Evolutionary conservation across 495 filamentous ascomycete genomes (phyloP).

Genomic region (Penicillium ucsense): DNA sequence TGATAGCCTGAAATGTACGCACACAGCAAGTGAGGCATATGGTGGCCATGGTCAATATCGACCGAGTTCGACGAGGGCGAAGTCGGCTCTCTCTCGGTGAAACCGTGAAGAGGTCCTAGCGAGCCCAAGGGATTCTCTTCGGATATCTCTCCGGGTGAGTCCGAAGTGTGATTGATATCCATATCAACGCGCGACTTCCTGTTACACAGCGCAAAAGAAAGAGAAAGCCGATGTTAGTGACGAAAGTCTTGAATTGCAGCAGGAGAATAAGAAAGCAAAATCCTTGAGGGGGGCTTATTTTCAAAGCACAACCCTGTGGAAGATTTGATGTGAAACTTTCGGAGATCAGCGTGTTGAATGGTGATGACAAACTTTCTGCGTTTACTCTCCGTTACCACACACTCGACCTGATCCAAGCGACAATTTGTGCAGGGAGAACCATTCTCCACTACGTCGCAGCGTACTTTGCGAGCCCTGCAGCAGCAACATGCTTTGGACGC

Average conservation of each 20-base stretch:
- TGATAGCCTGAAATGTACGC: constrained; percentile 8
- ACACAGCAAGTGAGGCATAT: constrained; percentile 42
- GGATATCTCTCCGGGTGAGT: constrained; percentile 28
- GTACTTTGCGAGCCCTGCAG: constrained; percentile 81
- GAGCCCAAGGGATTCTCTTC: constrained; percentile 28
- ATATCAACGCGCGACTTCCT: constrained; percentile 39
- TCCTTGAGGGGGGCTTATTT: too few species aligned
- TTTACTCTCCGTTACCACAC: constrained; percentile 83
- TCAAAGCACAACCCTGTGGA: too few species aligned
- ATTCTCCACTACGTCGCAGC: constrained; percentile 86
- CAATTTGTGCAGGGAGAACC: constrained; percentile 86
- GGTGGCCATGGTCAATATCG: constrained; percentile 35
- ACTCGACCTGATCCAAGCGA: constrained; percentile 77
- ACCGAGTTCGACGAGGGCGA: constrained; percentile 36
- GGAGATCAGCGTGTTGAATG: neutral
- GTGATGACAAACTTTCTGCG: constrained; percentile 53
- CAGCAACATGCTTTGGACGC: constrained; percentile 82
- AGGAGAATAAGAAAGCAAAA: too few species aligned
- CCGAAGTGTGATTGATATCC: constrained; percentile 23
- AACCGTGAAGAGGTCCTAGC: constrained; percentile 20
- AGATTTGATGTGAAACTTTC: too few species aligned
- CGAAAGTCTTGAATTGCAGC: too few species aligned
- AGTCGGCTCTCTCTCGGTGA: constrained; percentile 23
- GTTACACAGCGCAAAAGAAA: neutral
- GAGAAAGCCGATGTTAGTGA: constrained; percentile 9